These are phyloP conservation scores for Fusarium gaditjirri DNA, from an alignment of 2,329 filamentous ascomycete species.

Conservation along the genomic window DNA sequence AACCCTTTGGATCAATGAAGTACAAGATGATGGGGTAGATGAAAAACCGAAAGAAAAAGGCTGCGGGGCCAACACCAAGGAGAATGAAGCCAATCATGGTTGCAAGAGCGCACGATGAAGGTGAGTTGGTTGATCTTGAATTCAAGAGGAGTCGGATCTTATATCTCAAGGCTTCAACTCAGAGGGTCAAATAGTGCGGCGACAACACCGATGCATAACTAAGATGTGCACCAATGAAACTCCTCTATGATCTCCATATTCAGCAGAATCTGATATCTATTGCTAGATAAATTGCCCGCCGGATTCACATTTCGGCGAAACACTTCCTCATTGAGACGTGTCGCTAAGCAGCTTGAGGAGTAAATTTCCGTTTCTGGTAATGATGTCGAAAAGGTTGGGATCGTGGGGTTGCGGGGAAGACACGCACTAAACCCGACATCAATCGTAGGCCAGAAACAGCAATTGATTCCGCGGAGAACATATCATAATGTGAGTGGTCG, in stretches of 20 bases:
- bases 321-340: neutral
- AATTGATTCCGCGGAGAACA: neutral
- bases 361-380: neutral
- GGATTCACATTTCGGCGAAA: neutral
- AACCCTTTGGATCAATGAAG: slow-evolving; percentile 50
- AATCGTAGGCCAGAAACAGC: neutral
- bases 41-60: slow-evolving; percentile 21
- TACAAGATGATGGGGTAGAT: slow-evolving; percentile 32
- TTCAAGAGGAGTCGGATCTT: neutral
- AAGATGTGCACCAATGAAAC: neutral
- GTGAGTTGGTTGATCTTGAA: neutral
- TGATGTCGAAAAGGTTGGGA: neutral
- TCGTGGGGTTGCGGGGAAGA: neutral
- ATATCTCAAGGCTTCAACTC: neutral
- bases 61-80: slow-evolving; percentile 2
- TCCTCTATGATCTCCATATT: neutral
- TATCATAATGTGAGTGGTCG: neutral
- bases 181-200: neutral
- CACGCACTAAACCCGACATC: neutral
- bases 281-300: neutral
- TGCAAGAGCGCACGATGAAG: accelerated
- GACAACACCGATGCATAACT: neutral
- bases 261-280: neutral
- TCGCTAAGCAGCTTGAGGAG: neutral
- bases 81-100: slow-evolving; percentile 9